phyloP scores from a whole-genome alignment of 169 alveolate genomes.

The Plasmodium coatneyi region DNA sequence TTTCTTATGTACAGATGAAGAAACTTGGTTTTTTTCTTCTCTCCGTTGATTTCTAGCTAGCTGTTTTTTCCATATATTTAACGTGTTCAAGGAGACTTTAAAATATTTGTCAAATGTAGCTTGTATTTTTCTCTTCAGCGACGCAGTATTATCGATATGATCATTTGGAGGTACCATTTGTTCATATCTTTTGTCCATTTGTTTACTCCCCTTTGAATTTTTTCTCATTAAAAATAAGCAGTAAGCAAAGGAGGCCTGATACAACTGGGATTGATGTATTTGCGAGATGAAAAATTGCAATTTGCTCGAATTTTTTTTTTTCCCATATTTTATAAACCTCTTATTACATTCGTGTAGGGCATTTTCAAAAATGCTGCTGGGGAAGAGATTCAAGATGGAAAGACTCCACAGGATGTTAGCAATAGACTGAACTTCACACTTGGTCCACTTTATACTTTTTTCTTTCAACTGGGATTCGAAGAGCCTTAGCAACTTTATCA shows the following conservation, averaged over 20 bases:
- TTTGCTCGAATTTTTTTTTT: conserved; percentile 35
- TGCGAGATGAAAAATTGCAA: conserved; percentile 52
- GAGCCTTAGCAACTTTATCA: neutral
- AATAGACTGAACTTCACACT: conserved; percentile 56
- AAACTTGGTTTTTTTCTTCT: conserved; percentile 49
- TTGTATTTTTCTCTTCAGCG: conserved; percentile 29
- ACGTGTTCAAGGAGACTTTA: conserved; percentile 22
- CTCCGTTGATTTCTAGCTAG: conserved; percentile 67
- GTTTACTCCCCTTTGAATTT: neutral
- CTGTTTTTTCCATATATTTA: conserved; percentile 74
- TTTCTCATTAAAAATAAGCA: conserved; percentile 13
- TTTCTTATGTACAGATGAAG: conserved; percentile 68
- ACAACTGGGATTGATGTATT: conserved; percentile 64
- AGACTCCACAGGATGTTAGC: conserved; percentile 71
- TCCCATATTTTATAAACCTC: conserved; percentile 48
- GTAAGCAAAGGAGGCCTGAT: conserved; percentile 60
- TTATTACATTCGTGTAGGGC: conserved; percentile 65
- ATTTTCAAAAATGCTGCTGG: conserved; percentile 31
- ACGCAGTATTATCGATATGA: neutral
- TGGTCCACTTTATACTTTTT: conserved; percentile 44
- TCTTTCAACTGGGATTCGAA: conserved; percentile 33
- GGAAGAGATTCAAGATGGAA: conserved; percentile 40
- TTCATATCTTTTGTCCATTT: neutral
- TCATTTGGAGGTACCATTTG: neutral
- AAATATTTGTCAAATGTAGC: conserved; percentile 61